Evolutionary conservation across 257 asterid genomes (phyloP), one percentile per base, ranked within the genome.

Genomic region (Solanum chmielewskii): DNA sequence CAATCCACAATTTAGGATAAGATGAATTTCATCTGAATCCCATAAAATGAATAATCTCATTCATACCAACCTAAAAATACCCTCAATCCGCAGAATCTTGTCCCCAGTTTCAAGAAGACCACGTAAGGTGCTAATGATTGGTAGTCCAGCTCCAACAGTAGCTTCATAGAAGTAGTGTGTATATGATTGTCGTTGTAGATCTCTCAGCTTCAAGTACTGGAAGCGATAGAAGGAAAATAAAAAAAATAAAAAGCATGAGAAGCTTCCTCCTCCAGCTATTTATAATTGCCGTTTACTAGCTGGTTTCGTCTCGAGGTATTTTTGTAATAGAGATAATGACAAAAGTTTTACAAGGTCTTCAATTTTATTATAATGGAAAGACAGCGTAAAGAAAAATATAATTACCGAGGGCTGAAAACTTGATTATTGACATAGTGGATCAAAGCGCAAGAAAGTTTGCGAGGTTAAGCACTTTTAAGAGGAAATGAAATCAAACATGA

Each of bases 121-220:
- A 83, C 95, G 97, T 89, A 97, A 89, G 73, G 99, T 97, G 91
- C 90, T 96, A 85, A 96, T 94, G 92, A 97, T 96, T 52, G 99
- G 99, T 87, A 97, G 93, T 92, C 99, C 99, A 15, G 99, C 99
- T 86, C 99, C 99, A 66, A 97, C 99, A 80, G 99, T 97, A 88
- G 95, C 99, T 92, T 97, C 99, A 64, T 97, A 97, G 91, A 97
- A 97, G 93, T 96, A 97, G 89, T 97, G 99, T 3, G 99, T 94
- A 82, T 95, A 96, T 20, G 99, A 94, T 88, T 92, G 94, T 45
- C 99, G 93, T 90, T 97, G 99, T 89, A 97, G 97, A 85, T 94
- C 92, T 90, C 99, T 93, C 93, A 96, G 90, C 94, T 94, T 96
- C 93, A 94, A 92, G 89, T 97, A 97, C 99, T 97, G 93, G 89